Evolutionary conservation across 2,329 filamentous ascomycete species (phyloP), one percentile per base, ranked within the genome.

Genomic region (Alternaria conjuncta): DNA sequence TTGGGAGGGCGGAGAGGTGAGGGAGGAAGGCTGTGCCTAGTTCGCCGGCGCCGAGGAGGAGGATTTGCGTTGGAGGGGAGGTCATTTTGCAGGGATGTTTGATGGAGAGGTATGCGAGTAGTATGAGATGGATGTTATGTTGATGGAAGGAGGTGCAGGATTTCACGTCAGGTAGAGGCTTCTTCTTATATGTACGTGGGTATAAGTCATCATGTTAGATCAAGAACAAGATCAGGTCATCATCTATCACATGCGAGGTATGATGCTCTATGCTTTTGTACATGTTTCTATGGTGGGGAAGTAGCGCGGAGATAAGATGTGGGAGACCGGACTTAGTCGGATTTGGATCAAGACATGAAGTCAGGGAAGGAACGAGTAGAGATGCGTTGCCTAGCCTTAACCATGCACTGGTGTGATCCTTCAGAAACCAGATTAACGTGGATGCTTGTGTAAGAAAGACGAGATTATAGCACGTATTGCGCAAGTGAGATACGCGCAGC

Each of bases 41-140:
- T 79, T 92, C 89, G 61, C 89, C 89, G n/a, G 87, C 87, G 56
- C 90, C 89, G 61, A 92, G 79, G 55, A 92, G 82, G 54, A 91
- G 87, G 60, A 90, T 80, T 21, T 67, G 58, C 0, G 55, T 70
- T 49, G 50, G 30, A 9, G 63, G 18, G 13, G 57, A 9, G 23
- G 62, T 67, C 47, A 23, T 49, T 12, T 6, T 7, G n/a, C 15
- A 23, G 3, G 7, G 1, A 25, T 10, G 23, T n/a, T 5, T 25
- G 23, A 12, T 18, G 3, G 21, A n/a, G 6, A n/a, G 21, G 7
- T n/a, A 2, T 25, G 5, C 2, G 6, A 12, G 18, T 18, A 2
- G 2, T 13, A 20, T 51, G 26, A 2, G 28, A 32, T 51, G 18
- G 47, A 6, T 3, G 8, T 23, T 25, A n/a, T 10, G 4, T 9